Percentiles rank a stretch among this genome's conserved stretches.
phyloP scores from a whole-genome alignment of 257 asterid species.

The Handroanthus guayacan region DNA sequence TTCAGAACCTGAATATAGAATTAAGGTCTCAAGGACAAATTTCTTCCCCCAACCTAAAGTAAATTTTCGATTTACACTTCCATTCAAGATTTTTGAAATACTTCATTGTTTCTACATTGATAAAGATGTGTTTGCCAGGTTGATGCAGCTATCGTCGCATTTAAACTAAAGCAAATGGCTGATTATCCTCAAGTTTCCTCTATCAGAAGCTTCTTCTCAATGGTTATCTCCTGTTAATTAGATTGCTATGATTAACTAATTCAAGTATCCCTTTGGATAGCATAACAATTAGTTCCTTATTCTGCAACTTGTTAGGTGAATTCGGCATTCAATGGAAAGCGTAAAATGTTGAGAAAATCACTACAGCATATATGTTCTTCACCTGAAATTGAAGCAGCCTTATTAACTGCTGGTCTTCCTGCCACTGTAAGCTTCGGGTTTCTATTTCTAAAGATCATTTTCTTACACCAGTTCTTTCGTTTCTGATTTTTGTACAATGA shows the following conservation, averaged over 20 bases:
- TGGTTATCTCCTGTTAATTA: conserved; percentile 51
- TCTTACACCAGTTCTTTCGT: not conserved
- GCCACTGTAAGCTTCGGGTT: conserved; percentile 63
- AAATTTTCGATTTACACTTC: conserved; percentile 33
- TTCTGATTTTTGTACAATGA: not conserved
- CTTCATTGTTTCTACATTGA: no score
- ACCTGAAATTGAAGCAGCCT: conserved; percentile 82
- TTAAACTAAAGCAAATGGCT: conserved; percentile 68
- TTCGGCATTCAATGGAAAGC: conserved; percentile 94
- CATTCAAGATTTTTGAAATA: not conserved
- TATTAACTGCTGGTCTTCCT: conserved; percentile 60
- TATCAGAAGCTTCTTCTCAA: conserved; percentile 88
- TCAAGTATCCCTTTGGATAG: not conserved
- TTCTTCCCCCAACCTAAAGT: conserved; percentile 97
- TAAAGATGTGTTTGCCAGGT: conserved; percentile 52
- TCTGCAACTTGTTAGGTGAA: conserved; percentile 62
- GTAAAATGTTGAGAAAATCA: conserved; percentile 92
- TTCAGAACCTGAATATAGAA: conserved; percentile 90
- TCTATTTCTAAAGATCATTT: not conserved
- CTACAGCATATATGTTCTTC: conserved; percentile 85
- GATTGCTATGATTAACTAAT: not conserved
- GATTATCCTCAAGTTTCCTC: conserved; percentile 87
- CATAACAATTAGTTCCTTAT: not conserved
- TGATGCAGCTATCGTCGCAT: conserved; percentile 88
- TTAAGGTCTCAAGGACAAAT: conserved; percentile 77